Percentiles rank a stretch among this genome's conserved stretches.
phyloP scores from a whole-genome alignment of 345 rosid species.

The Moringa oleifera region DNA sequence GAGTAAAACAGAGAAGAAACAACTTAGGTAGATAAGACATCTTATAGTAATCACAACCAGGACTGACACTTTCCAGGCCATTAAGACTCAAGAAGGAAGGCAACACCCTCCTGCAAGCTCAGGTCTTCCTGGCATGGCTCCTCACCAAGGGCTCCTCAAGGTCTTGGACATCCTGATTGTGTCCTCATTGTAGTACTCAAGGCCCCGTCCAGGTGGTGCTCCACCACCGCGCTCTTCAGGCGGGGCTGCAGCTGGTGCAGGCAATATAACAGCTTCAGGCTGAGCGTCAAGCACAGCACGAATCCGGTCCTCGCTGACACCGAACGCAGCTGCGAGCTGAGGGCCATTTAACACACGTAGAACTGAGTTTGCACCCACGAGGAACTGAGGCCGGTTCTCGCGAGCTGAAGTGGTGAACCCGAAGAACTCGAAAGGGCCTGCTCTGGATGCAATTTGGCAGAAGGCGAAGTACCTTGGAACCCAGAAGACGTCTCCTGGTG shows the following conservation, averaged over 20 bases:
- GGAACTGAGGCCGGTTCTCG: conserved; percentile 76
- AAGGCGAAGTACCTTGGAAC: conserved; percentile 84
- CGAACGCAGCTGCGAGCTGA: conserved; percentile 54
- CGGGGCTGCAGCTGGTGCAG: conserved; percentile 45
- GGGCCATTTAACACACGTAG: conserved; percentile 37
- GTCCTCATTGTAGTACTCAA: too few relatives aligned
- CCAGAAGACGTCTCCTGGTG: conserved; percentile 70
- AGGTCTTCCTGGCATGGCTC: too few relatives aligned
- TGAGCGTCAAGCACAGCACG: conserved; percentile 36
- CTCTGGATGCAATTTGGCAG: conserved; percentile 69
- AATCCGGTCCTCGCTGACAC: conserved; percentile 39
- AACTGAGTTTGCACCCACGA: conserved; percentile 61
- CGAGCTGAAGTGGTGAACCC: conserved; percentile 84
- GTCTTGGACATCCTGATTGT: too few relatives aligned
- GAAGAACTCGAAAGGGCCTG: conserved; percentile 58
- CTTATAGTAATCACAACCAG: too few relatives aligned
- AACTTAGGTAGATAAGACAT: too few relatives aligned
- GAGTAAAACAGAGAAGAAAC: too few relatives aligned
- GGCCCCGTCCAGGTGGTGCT: too few relatives aligned
- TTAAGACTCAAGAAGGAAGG: too few relatives aligned
- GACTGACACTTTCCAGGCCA: too few relatives aligned
- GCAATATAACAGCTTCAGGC: conserved; percentile 61
- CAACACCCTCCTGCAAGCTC: too few relatives aligned
- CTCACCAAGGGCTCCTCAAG: too few relatives aligned
- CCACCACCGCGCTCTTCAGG: conserved; percentile 17